Base-by-base conservation (phyloP, 2,329 filamentous ascomycete species). In the Hymenoscyphus infarciens region DNA sequence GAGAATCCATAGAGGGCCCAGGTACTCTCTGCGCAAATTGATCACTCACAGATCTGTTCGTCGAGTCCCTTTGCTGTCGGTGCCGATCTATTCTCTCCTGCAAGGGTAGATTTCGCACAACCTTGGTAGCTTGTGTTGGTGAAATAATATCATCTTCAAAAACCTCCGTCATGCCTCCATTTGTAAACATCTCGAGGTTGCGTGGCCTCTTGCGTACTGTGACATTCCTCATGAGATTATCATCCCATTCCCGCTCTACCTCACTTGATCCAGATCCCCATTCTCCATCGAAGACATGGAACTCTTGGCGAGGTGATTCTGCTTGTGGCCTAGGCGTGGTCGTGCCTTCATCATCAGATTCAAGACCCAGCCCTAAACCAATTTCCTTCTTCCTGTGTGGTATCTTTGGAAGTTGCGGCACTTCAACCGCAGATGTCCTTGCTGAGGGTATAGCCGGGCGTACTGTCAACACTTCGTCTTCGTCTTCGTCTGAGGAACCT, bases 401-500 rank as follows among this genome's bases (percentile, higher is more conserved):
- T 29, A 61, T 25, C 25, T 59, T 63, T 27, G 66, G 64, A 52
- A 69, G 64, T 45, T 67, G 66, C 15, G 61, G 64, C 29, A 69
- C 64, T 53, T 67, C 66, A 19, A 61, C 29, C 7, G 64, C 63
- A 2, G 72, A 72, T 13, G 64, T 67, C 57, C 66, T 65, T 16
- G 64, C 63, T 16, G 69, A 72, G 25, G 66, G 63, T 25, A 70
- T 52, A 61, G 60, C 59, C 57, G 72, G 76, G 29, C 78, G 76
- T 27, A 79, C 67, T 3, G 79, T 79, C 15, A 77, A 76, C 15
- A 53, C 74, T 62, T 81, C 79, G 64, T 83, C 81, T 62, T 81
- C 79, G 64, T 83, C 81, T 60, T 89, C 87, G 33, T 86, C 85
- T 22, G 87, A 88, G 1, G 84, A 84, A 19, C 81, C 81, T 1